These are phyloP conservation scores for Eremochloa ophiuroides DNA, from an alignment of 176 grass and related monocot species.

Conservation along the genomic window DNA sequence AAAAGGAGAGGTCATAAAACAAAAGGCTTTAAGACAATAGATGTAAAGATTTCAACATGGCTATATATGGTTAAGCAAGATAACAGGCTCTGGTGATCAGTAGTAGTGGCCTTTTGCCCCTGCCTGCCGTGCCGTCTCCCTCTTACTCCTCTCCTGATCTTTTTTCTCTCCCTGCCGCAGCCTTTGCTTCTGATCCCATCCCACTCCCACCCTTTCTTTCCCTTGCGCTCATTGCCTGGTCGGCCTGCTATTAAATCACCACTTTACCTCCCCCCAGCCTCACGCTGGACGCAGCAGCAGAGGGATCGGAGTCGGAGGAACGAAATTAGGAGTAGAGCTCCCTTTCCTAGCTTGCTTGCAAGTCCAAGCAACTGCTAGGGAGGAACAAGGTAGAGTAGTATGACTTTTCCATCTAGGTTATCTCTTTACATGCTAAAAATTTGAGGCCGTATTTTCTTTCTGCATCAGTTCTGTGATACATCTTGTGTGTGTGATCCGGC, in stretches of 20 bases:
- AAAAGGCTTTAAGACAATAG: slow-evolving; percentile 11
- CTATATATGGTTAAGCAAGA: slow-evolving; percentile 49
- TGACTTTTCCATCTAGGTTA: slow-evolving; percentile 29
- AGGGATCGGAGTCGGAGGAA: not conserved
- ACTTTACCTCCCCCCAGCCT: slow-evolving; percentile 21
- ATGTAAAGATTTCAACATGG: slow-evolving; percentile 18
- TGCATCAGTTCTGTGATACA: not conserved
- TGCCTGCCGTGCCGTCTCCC: not conserved
- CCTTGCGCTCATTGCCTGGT: not conserved
- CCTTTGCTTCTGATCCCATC: not conserved
- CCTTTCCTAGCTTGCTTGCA: slow-evolving; percentile 13
- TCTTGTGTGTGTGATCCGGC: slow-evolving; percentile 5
- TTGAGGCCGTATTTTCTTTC: slow-evolving; percentile 16
- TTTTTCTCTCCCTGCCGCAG: not conserved
- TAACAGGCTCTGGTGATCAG: not conserved
- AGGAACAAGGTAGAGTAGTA: not conserved
- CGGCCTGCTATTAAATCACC: slow-evolving; percentile 26
- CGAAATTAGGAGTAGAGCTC: not conserved
- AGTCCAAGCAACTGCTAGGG: slow-evolving; percentile 33
- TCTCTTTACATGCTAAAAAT: slow-evolving; percentile 26
- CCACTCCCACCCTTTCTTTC: not conserved
- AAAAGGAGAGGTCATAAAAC: slow-evolving; percentile 30
- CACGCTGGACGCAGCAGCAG: not conserved
- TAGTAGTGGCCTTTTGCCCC: not conserved
- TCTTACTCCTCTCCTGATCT: not conserved